Evolutionary conservation across 345 rosid genomes (phyloP).

Genomic region (Cardamine occulta): DNA sequence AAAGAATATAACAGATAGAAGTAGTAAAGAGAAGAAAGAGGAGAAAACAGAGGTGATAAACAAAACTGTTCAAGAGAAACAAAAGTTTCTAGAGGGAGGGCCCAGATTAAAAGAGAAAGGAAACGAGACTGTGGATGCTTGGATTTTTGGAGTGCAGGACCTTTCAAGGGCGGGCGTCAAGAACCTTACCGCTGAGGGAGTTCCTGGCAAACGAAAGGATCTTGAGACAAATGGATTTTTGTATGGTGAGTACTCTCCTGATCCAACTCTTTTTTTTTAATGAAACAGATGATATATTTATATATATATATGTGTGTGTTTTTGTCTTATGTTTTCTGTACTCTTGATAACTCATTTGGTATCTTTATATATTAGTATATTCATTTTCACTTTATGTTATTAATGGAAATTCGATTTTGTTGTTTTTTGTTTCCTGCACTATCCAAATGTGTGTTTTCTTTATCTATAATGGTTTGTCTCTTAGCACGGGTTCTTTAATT

Average conservation of each 20-base stretch:
- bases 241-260: constrained; percentile 61
- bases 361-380: background rate
- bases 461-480: constrained; percentile 16
- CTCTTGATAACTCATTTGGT: constrained; percentile 17
- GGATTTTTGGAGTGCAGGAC: constrained; percentile 1
- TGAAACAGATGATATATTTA: background rate
- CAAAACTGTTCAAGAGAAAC: constrained; percentile 45
- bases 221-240: constrained; percentile 61
- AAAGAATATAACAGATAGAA: constrained; percentile 44
- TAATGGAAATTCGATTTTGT: background rate
- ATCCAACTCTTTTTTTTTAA: background rate
- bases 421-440: constrained; percentile 7
- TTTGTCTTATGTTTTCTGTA: constrained; percentile 7
- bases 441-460: background rate
- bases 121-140: constrained; percentile 17
- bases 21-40: constrained; percentile 51
- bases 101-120: constrained; percentile 34
- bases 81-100: constrained; percentile 42
- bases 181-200: constrained; percentile 39
- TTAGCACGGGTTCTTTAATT: constrained; percentile 35
- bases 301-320: background rate
- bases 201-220: constrained; percentile 64
- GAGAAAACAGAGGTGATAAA: constrained; percentile 44
- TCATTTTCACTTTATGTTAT: background rate
- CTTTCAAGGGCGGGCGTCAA: constrained; percentile 30